A percentile compares a stretch with the other conserved stretches of the same genome.
Evolutionary conservation across 2,329 filamentous ascomycete genomes (phyloP).

Genomic region (Cercospora nicotianae): DNA sequence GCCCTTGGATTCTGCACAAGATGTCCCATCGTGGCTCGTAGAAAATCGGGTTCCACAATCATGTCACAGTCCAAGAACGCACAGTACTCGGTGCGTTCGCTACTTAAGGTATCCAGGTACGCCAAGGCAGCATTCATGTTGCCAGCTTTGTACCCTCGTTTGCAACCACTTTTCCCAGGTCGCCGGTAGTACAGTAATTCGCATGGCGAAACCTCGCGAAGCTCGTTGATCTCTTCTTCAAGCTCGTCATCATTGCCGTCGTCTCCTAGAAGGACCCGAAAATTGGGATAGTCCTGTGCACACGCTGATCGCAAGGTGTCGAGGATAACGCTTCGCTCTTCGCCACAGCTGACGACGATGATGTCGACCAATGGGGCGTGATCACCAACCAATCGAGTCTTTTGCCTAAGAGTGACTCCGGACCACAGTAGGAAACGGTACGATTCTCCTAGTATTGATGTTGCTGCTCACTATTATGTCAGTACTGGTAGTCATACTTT

Average conservation of each 20-base stretch:
- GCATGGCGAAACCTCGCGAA: constrained; percentile 42
- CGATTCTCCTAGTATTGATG: neutral
- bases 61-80: constrained; percentile 68
- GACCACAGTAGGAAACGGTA: neutral
- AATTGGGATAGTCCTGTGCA: constrained; percentile 45
- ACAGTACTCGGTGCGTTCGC: constrained; percentile 45
- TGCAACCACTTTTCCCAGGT: constrained; percentile 42
- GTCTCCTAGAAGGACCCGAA: constrained; percentile 44
- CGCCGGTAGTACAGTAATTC: constrained; percentile 42
- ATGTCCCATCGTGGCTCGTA: constrained; percentile 60
- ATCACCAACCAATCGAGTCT: constrained; percentile 14
- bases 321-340: constrained; percentile 45
- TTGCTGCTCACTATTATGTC: neutral
- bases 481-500: neutral
- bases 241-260: constrained; percentile 42
- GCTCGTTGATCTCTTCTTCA: constrained; percentile 39
- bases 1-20: constrained; percentile 33
- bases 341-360: constrained; percentile 48
- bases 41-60: constrained; percentile 63
- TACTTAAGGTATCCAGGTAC: neutral
- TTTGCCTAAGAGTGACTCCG: neutral
- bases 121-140: constrained; percentile 61
- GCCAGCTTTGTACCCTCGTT: constrained; percentile 61
- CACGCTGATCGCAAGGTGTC: constrained; percentile 44
- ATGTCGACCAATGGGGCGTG: constrained; percentile 46